Evolutionary conservation across 768 basidiomycete genomes (phyloP).

Genomic region (Trametes gibbosa): DNA sequence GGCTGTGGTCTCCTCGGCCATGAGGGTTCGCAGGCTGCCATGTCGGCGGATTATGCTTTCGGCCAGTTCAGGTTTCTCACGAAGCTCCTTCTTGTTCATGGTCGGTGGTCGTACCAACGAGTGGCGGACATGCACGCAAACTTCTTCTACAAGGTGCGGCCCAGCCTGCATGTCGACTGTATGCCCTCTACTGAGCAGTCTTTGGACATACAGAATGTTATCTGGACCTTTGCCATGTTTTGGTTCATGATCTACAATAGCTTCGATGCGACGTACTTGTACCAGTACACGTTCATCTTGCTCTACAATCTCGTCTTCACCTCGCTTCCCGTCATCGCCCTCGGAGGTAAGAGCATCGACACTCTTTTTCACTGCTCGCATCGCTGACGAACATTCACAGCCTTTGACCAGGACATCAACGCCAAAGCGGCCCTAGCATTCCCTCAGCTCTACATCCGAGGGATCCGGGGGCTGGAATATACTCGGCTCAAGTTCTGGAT

Average conservation of each 20-base stretch:
- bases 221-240: constrained; percentile 92
- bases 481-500: constrained; percentile 90
- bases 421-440: constrained; percentile 86
- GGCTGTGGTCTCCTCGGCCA: constrained; percentile 92
- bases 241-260: constrained; percentile 94
- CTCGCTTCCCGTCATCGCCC: constrained; percentile 84
- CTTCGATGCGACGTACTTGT: constrained; percentile 93
- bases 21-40: constrained; percentile 96
- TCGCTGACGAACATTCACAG: constrained; percentile 34
- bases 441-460: constrained; percentile 94
- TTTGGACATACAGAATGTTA: constrained; percentile 74
- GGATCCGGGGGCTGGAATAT: constrained; percentile 91
- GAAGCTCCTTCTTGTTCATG: constrained; percentile 88
- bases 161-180: neutral
- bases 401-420: constrained; percentile 95
- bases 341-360: constrained; percentile 65
- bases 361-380: neutral
- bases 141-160: constrained; percentile 93
- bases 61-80: constrained; percentile 95
- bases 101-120: constrained; percentile 95
- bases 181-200: too few species aligned
- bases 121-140: constrained; percentile 96
- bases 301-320: constrained; percentile 93
- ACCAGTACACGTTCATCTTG: constrained; percentile 91
- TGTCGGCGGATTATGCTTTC: constrained; percentile 99